Conservation (phyloP, 257 asterid species). For the Thymus quinquecostatus region DNA sequence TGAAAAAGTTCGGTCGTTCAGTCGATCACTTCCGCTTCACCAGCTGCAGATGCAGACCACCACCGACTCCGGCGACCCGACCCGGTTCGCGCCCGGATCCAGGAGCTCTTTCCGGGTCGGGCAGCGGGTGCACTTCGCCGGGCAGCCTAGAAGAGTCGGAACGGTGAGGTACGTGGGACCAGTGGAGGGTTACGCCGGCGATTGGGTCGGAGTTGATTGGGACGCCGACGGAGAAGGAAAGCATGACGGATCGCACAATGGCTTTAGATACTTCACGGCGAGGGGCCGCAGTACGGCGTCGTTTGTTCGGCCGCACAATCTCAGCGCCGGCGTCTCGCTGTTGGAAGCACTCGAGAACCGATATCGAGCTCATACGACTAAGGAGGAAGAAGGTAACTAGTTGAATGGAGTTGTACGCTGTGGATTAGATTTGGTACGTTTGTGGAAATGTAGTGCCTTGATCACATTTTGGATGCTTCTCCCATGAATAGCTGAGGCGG, state of each 20-base stretch:
- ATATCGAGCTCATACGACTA: constrained; percentile 62
- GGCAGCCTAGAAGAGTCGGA: constrained; percentile 64
- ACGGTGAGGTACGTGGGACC: constrained; percentile 77
- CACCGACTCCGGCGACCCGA: constrained; percentile 36
- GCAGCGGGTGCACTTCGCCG: constrained; percentile 67
- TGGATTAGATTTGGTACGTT: constrained; percentile 20
- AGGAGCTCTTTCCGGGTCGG: constrained; percentile 46
- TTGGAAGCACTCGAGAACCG: constrained; percentile 79
- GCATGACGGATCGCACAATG: constrained; percentile 83
- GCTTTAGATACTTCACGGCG: constrained; percentile 67
- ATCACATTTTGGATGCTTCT: constrained; percentile 8
- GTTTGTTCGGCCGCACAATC: constrained; percentile 67
- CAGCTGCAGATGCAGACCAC: constrained; percentile 46
- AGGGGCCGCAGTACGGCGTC: constrained; percentile 73
- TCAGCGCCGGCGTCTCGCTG: constrained; percentile 71
- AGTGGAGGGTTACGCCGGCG: constrained; percentile 70
- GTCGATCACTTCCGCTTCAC: constrained; percentile 16
- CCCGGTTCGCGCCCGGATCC: constrained; percentile 17
- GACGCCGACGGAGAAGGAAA: constrained; percentile 82
- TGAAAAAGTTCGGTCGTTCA: neutral
- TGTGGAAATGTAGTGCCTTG: constrained; percentile 18
- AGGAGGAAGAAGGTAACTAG: constrained; percentile 81
- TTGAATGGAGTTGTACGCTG: constrained; percentile 1
- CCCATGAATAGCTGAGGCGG: constrained; percentile 2
- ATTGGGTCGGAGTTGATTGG: constrained; percentile 96